A percentile compares a stretch with the other conserved stretches of the same genome.
Evolutionary conservation across 2,329 filamentous ascomycete species (phyloP).

Genomic region (Scedosporium apiospermum): DNA sequence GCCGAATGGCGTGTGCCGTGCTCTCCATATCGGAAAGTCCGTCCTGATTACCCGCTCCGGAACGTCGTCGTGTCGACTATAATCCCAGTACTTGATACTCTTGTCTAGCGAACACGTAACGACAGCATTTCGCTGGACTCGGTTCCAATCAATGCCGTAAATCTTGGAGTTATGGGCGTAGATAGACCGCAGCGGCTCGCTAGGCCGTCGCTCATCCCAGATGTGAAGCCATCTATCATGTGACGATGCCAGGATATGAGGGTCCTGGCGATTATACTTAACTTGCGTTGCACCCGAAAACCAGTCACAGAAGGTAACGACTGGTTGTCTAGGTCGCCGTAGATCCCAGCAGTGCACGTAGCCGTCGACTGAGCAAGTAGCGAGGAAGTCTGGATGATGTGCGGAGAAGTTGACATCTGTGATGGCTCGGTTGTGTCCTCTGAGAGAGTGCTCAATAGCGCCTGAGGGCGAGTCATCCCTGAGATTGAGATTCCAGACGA

Average conservation of each 20-base stretch:
- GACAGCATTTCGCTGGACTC: constrained; percentile 60
- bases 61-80: constrained; percentile 46
- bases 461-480: constrained; percentile 60
- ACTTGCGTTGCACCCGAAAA: constrained; percentile 90
- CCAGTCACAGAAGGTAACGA: constrained; percentile 82
- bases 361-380: constrained; percentile 86
- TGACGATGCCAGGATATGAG: constrained; percentile 80
- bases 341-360: constrained; percentile 92
- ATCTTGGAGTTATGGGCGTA: constrained; percentile 87
- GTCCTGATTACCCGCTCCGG: constrained; percentile 73
- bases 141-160: constrained; percentile 91
- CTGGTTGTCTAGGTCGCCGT: constrained; percentile 61
- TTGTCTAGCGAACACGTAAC: constrained; percentile 86
- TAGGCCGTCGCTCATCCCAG: constrained; percentile 79
- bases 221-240: constrained; percentile 83
- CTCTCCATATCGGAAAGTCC: constrained; percentile 81
- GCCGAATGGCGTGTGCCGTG: constrained; percentile 84
- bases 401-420: constrained; percentile 96
- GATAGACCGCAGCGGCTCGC: constrained; percentile 71
- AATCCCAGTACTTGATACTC: constrained; percentile 92
- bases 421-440: constrained; percentile 76
- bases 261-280: constrained; percentile 83
- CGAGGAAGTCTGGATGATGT: constrained; percentile 79
- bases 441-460: constrained; percentile 76
- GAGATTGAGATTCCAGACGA: constrained; percentile 87